Conservation (phyloP, 257 asterid species). For the Nicotiana otophora region DNA sequence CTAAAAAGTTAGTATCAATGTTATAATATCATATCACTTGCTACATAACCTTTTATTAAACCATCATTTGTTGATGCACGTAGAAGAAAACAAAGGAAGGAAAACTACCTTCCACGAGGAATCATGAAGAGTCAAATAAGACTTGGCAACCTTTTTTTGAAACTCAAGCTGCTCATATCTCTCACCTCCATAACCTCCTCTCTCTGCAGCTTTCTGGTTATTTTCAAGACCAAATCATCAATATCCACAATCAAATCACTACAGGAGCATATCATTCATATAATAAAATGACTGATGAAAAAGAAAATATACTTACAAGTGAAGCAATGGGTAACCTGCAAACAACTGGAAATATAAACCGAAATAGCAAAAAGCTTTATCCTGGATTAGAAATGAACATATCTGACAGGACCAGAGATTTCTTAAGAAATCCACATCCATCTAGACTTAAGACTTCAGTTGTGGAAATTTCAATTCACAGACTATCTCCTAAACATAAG, state of each 20-base stretch:
- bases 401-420: not conserved
- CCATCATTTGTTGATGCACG: not conserved
- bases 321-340: not conserved
- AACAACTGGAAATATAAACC: not conserved
- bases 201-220: constrained; percentile 77
- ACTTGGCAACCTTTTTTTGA: constrained; percentile 67
- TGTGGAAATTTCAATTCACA: not conserved
- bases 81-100: not conserved
- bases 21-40: not conserved
- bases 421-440: too few species aligned
- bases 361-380: not conserved
- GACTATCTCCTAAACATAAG: not conserved
- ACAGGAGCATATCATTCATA: not conserved
- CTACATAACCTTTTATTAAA: not conserved
- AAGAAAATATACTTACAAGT: not conserved
- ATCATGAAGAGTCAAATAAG: constrained; percentile 51
- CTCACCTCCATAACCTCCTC: constrained; percentile 97
- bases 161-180: constrained; percentile 94
- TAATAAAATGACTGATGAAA: not conserved
- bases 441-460: not conserved
- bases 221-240: not conserved
- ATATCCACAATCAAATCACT: not conserved
- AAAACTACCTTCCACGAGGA: constrained; percentile 76
- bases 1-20: not conserved
- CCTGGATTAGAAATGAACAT: not conserved